Evolutionary conservation across 345 rosid species (phyloP), one percentile per base, ranked within the genome.

Genomic region (Populus deltoides): DNA sequence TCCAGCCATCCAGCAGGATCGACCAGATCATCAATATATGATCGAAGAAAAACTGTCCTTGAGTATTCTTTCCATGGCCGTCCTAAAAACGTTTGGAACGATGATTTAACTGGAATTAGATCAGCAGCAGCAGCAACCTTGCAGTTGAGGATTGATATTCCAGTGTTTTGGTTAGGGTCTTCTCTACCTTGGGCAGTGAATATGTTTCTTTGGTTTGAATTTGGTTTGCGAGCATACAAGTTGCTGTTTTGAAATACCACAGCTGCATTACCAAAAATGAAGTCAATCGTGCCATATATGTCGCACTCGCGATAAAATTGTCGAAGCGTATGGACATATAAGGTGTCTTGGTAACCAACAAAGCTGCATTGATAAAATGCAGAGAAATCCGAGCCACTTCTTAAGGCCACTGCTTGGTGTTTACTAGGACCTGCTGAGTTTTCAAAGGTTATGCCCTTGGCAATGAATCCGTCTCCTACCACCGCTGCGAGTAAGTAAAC

Each of bases 341-440:
- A 89, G 0, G 97, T 92, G 86, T 94, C 97, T 66, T 92, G 97
- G 78, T 94, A 92, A 43, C 80, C 96, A 1, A 90, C 86, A 68
- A 92, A 92, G 78, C 89, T 85, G 86, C 98, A 92, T 41, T 81
- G 43, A 78, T 89, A 92, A 73, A 89, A 94, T 17, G 93, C 97
- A 0, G 97, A 90, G 80, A 88, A 80, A 61, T 94, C 94, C 20
- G 98, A 82, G 10, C 92, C 83, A 12, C 92, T 85, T 20, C 97
- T 82, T 1, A 94, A 47, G 45, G 97, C 98, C 59, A 94, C 98
- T 1, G 98, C 98, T 69, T 94, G 98, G 89, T 90, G 95, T 77
- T 90, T 94, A 59, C 85, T 85, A 0, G 93, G 93, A 3, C 97
- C 97, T 1, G 98, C 97, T 16, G 88, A 74, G 82, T 94, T 94